Conservation (phyloP, 768 basidiomycete species). For the Lentinula guzmanii region DNA sequence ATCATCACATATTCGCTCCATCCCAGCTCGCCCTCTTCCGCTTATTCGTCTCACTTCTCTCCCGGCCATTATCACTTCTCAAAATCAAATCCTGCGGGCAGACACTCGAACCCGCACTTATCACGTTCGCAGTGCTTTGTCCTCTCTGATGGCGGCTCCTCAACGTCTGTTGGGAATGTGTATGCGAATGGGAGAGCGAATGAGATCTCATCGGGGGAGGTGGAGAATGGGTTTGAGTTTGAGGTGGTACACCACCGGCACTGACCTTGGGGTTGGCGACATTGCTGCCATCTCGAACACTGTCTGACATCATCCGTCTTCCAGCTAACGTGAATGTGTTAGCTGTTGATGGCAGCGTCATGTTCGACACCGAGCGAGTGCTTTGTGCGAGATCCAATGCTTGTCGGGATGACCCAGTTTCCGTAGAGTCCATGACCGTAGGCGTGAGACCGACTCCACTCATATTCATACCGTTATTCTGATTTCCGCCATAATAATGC, state of each 20-base stretch:
- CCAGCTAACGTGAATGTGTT: background rate
- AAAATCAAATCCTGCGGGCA: conserved; percentile 34
- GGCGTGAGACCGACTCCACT: conserved; percentile 9
- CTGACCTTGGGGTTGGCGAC: background rate
- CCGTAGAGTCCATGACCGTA: background rate
- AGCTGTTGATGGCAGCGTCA: background rate
- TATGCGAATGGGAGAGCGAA: background rate
- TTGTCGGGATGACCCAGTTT: conserved; percentile 14
- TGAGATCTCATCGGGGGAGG: background rate
- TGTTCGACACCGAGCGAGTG: background rate
- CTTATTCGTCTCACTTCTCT: conserved; percentile 38
- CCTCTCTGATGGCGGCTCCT: conserved; percentile 27
- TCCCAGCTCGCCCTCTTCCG: conserved; percentile 43
- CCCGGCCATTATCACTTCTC: conserved; percentile 32
- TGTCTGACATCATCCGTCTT: background rate
- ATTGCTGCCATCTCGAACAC: background rate
- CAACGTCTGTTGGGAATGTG: background rate
- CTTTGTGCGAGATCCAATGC: conserved; percentile 32
- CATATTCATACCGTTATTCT: background rate
- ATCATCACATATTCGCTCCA: conserved; percentile 18
- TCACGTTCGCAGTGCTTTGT: conserved; percentile 26
- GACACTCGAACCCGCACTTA: conserved; percentile 10
- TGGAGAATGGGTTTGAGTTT: background rate
- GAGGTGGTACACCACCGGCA: background rate
- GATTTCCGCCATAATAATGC: conserved; percentile 48